Conservation (phyloP, 2,329 filamentous ascomycete species). For the Blastomyces silverae region DNA sequence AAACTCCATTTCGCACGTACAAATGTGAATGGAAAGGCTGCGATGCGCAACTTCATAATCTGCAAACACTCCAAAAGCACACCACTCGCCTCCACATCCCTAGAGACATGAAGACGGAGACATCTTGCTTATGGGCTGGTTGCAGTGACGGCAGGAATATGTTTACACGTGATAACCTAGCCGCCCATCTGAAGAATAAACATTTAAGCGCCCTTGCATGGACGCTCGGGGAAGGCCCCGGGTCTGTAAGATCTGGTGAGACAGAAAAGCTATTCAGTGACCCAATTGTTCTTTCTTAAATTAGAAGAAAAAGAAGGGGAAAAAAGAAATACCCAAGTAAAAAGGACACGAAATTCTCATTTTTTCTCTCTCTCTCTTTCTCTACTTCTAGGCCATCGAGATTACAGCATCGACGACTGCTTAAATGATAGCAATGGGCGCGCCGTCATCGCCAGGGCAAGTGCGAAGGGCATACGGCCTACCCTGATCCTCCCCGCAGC, state of each 20-base stretch:
- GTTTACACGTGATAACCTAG: constrained; percentile 36
- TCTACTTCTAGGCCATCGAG: constrained; percentile 17
- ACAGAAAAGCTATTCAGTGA: constrained; percentile 18
- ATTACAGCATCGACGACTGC: constrained; percentile 13
- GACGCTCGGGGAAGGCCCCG: constrained; percentile 54
- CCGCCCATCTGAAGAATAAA: constrained; percentile 45
- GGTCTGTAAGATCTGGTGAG: constrained; percentile 50
- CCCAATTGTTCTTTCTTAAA: constrained; percentile 22
- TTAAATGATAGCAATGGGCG: constrained; percentile 23
- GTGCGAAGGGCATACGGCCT: constrained; percentile 26
- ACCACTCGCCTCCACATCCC: constrained; percentile 49
- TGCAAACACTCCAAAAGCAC: constrained; percentile 55
- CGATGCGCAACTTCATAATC: constrained; percentile 54
- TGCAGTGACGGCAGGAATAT: constrained; percentile 29
- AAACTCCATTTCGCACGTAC: constrained; percentile 40
- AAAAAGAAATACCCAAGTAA: neutral
- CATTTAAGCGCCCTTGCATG: constrained; percentile 53
- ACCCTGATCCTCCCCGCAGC: constrained; percentile 36
- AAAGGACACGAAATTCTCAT: neutral
- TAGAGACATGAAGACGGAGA: constrained; percentile 19
- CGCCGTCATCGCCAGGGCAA: constrained; percentile 20
- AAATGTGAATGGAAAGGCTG: constrained; percentile 55
- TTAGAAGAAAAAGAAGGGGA: constrained; percentile 7
- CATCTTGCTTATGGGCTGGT: constrained; percentile 31
- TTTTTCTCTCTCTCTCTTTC: constrained; percentile 16